Evolutionary conservation across 2,329 filamentous ascomycete species (phyloP).

Genomic region (Alternaria alternata): DNA sequence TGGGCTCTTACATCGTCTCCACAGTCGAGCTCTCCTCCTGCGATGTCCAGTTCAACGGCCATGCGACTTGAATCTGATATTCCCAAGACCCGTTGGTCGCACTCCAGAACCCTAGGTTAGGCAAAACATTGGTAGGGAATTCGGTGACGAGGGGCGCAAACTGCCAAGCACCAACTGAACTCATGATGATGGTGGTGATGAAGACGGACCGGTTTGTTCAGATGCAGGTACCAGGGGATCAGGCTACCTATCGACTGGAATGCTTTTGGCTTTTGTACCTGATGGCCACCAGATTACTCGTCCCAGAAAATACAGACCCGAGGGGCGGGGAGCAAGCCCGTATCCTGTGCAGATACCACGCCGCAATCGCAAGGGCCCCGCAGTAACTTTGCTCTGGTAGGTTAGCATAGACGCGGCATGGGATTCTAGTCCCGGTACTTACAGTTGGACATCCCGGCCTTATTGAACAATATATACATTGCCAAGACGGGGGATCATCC

Average conservation of each 20-base stretch:
- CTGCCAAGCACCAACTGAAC: conserved; percentile 37
- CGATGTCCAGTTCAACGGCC: conserved; percentile 45
- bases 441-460: conserved; percentile 11
- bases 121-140: conserved; percentile 36
- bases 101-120: conserved; percentile 42
- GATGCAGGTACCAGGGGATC: conserved; percentile 1
- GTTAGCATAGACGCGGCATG: conserved; percentile 16
- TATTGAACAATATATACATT: conserved; percentile 9
- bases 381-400: conserved; percentile 7
- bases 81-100: conserved; percentile 46
- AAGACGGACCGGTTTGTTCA: neutral
- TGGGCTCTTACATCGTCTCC: conserved; percentile 39
- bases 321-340: conserved; percentile 13
- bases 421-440: conserved; percentile 18
- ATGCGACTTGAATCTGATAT: conserved; percentile 45
- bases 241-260: neutral
- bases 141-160: conserved; percentile 37
- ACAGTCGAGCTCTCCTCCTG: conserved; percentile 32
- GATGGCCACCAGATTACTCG: neutral
- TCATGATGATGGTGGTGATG: conserved; percentile 22
- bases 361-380: conserved; percentile 9
- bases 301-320: conserved; percentile 1
- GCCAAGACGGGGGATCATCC: conserved; percentile 7
- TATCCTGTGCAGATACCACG: conserved; percentile 11
- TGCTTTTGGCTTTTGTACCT: conserved; percentile 8